Evolutionary conservation across 106 monocot species (phyloP), one percentile per base, ranked within the genome.

Genomic region (Dendrobium chrysotoxum): DNA sequence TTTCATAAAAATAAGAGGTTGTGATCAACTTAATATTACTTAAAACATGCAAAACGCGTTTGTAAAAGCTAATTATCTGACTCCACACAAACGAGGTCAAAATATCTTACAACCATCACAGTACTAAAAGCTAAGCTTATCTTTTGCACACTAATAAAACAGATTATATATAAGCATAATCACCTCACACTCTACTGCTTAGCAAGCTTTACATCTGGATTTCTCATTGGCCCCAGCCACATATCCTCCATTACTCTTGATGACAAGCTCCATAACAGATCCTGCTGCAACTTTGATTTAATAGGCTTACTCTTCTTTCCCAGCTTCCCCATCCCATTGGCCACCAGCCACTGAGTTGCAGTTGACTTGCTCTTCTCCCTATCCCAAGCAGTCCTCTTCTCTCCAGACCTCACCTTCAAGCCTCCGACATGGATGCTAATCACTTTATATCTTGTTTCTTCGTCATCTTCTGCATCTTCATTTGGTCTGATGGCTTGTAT

Each of bases 231-330:
- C n/a, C 21, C 7, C 64, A 65, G 23, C 64, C 64, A 65, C 64
- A 65, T n/a, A 10, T 65, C 64, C 8, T 21, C 64, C 64, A 65
- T 65, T 65, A 25, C 23, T 65, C 64, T 65, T 6, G 64, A 65
- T 25, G 64, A 65, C 8, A 65, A 21, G 64, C 64, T 65, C 64
- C 64, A 65, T 6, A 65, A 26, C 26, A 65, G 7, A 23, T 65
- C 64, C 64, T 65, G 64, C 64, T 65, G 64, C 26, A 65, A 65
- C 64, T 65, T 64, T 21, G 64, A 21, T 65, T 65, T 65, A 65
- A 10, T 7, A 26, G 64, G 6, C 64, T 10, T 65, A 6, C 25
- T 65, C 64, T 65, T 65, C 64, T 65, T 65, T 8, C 64, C 64
- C 64, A 23, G 21, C 7, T 65, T 65, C 10, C 64, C 64, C 64